Base-by-base conservation (phyloP, 208 protist genomes). In the Naegleria fowleri region DNA sequence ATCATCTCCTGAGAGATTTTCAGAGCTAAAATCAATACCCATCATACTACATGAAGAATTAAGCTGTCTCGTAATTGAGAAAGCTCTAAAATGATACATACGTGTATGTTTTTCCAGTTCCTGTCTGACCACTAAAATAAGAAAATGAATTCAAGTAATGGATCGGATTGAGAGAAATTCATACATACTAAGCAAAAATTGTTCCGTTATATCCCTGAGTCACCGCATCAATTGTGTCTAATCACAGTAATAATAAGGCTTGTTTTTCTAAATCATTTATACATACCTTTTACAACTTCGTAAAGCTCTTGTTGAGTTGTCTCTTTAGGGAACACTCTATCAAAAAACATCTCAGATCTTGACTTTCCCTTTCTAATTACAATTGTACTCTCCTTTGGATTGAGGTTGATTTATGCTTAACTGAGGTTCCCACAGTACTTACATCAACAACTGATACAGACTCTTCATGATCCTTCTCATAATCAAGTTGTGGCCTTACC, bases 191-290 rank as follows among this genome's bases (percentile, higher is more conserved):
- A 51, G 83, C 83, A 86, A 86, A 86, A 19, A 86, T 33, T 40
- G 83, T 86, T 48, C 83, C 83, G 41, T 86, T 86, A 48, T 86
- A 86, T 19, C 83, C 83, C 16, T 86, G 9, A n/a, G 40, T 48
- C 6, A 86, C 83, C 13, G 83, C 83, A 22, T 40, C 83, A 48
- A 86, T 86, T 22, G 40, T 86, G 13, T 86, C 76, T 84, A 33
- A 15, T 19, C 36, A n/a, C 16, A 83, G 16, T 7, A 41, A 41
- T 33, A 2, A 55, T 98, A 94, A 97, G 96, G 22, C n/a, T n/a
- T n/a, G n/a, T n/a, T n/a, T n/a, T n/a, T n/a, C n/a, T n/a, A n/a
- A 97, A 97, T 97, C 0, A 97, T 98, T 22, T 96, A 96, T 7
- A 96, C 43, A 97, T 97, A 13, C 96, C 96, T 5, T 93, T 92